Base-by-base conservation (phyloP, 805 yeast genomes). In the Candida hungchunana region DNA sequence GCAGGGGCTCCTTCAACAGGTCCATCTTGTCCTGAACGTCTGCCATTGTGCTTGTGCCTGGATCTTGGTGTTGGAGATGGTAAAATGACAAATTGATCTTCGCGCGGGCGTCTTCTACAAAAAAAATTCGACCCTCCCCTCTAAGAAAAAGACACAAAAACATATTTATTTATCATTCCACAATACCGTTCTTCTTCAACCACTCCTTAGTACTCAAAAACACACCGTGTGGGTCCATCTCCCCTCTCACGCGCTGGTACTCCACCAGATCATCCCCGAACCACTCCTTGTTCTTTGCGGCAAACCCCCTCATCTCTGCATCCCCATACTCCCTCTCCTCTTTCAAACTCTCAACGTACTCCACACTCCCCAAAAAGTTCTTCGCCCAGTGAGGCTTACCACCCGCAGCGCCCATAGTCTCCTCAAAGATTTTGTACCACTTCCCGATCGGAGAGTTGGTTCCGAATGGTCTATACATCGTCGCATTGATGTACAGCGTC, bases 361-460 rank as follows among this genome's bases (percentile, higher is more conserved):
- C 59, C 3, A 55, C 50, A 4, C 73, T 63, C 2, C 95, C 95
- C 38, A 84, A 66, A 59, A 87, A 90, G 60, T 88, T 89, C 67
- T 90, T 90, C 13, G 98, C 98, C 98, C 98, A 90, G 60, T 90
- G 98, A 2, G 98, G 98, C 58, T 79, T 84, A 29, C 98, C 98
- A 24, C 83, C 88, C 19, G 82, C 88, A 18, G 75, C 77, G 33
- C 69, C 71, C 69, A 89, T 67, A 2, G 86, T 74, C 35, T 75
- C 73, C 61, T 90, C 98, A 59, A 90, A 90, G n/a, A 70, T 66
- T 32, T 73, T 72, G 62, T 74, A 90, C 96, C 97, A 90, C 47
- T 76, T 71, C 30, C 75, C 77, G 23, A 87, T 77, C 29, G 83
- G 80, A 9, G 88, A 80, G 51, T 79, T 73, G 38, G 75, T 72